Evolutionary conservation across 345 rosid genomes (phyloP).

Genomic region (Raphanus raphanistrum): DNA sequence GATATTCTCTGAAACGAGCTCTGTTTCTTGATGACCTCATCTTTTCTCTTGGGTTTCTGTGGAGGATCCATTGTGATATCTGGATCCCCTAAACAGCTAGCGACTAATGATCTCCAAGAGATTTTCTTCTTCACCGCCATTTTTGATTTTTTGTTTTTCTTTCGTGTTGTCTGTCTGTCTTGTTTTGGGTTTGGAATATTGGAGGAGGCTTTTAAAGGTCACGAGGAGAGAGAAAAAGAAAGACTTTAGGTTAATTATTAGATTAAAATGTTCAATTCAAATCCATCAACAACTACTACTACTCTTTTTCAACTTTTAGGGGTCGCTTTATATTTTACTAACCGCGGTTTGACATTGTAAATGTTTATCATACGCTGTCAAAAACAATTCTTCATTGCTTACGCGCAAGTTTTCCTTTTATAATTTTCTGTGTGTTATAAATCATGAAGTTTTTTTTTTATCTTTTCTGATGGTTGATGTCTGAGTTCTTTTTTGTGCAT

Average conservation of each 20-base stretch:
- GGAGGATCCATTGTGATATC: constrained; percentile 13
- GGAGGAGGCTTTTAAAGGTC: constrained; percentile 22
- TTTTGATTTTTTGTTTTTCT: not conserved
- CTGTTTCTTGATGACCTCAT: constrained; percentile 47
- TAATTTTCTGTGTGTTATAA: not conserved
- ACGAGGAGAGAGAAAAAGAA: constrained; percentile 12
- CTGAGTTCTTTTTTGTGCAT: not conserved
- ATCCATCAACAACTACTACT: constrained; percentile 29
- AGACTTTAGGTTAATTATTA: constrained; percentile 14
- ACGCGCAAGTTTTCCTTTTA: not conserved
- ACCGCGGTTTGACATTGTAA: constrained; percentile 27
- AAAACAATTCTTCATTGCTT: not conserved
- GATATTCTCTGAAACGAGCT: constrained; percentile 60
- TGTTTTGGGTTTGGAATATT: constrained; percentile 1
- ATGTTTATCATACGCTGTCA: not conserved
- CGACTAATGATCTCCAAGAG: constrained; percentile 53
- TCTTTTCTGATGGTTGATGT: not conserved
- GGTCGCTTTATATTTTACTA: constrained; percentile 17
- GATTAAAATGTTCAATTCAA: constrained; percentile 17
- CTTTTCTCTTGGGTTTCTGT: constrained; percentile 44
- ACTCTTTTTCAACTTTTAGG: constrained; percentile 2
- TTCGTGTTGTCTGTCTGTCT: constrained; percentile 14
- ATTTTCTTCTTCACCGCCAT: constrained; percentile 59
- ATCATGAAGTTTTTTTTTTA: not conserved
- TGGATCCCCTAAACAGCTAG: constrained; percentile 53